Evolutionary conservation across 768 basidiomycete genomes (phyloP).

Genomic region (Podaxis rugospora): DNA sequence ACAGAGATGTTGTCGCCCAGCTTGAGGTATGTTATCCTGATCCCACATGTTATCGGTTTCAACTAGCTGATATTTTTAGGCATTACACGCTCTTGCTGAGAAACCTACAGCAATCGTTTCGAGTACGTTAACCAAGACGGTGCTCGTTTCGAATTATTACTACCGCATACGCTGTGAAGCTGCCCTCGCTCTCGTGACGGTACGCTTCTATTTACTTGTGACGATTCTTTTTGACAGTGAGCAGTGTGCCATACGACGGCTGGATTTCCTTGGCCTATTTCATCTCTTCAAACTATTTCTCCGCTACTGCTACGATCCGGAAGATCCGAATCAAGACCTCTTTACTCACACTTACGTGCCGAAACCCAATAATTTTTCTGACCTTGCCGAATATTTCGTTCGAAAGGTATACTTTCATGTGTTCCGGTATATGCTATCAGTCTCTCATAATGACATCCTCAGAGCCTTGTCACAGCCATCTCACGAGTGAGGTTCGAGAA

Average conservation of each 20-base stretch:
- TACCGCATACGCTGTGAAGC: constrained; percentile 96
- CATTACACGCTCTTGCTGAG: constrained; percentile 81
- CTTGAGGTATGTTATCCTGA: constrained; percentile 64
- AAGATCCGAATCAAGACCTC: constrained; percentile 75
- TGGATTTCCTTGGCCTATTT: constrained; percentile 90
- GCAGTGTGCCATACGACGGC: constrained; percentile 78
- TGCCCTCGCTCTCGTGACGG: constrained; percentile 75
- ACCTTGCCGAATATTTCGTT: constrained; percentile 90
- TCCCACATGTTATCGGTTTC: not conserved
- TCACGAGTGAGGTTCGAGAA: constrained; percentile 84
- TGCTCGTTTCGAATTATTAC: constrained; percentile 93
- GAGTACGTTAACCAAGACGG: constrained; percentile 88
- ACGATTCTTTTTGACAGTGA: constrained; percentile 9
- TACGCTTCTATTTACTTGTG: constrained; percentile 34
- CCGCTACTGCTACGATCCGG: constrained; percentile 85
- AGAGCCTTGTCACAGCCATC: constrained; percentile 80
- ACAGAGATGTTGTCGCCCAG: constrained; percentile 95
- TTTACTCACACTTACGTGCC: constrained; percentile 90
- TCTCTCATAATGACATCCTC: not conserved
- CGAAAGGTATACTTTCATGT: constrained; percentile 62
- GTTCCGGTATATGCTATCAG: not conserved
- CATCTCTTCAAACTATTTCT: constrained; percentile 95
- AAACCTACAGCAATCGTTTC: constrained; percentile 84
- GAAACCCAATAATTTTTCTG: constrained; percentile 90
- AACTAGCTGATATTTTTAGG: constrained; percentile 41